A percentile compares a stretch with the other conserved stretches of the same genome.
Conservation (phyloP, 2,329 filamentous ascomycete species). For the Penicillium concentricum region DNA sequence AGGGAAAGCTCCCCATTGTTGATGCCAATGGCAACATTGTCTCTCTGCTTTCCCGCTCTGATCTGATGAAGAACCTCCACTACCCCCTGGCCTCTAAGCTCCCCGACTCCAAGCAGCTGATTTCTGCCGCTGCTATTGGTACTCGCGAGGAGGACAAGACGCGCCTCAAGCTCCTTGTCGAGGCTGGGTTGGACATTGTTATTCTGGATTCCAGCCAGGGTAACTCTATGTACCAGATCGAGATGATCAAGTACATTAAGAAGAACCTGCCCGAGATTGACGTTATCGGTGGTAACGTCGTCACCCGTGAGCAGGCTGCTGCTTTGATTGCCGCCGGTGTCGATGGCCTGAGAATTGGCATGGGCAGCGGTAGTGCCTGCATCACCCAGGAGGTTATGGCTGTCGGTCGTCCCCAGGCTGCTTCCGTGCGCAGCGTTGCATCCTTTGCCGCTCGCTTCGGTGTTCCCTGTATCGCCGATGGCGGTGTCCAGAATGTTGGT, state of each 20-base stretch:
- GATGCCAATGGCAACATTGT: conserved; percentile 81
- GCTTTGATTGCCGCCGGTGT: conserved; percentile 87
- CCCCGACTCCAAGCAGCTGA: conserved; percentile 93
- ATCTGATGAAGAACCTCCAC: conserved; percentile 97
- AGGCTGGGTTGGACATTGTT: conserved; percentile 92
- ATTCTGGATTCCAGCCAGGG: conserved; percentile 95
- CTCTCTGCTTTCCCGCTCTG: conserved; percentile 88
- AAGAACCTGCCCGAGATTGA: conserved; percentile 79
- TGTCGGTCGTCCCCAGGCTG: conserved; percentile 92
- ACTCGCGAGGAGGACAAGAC: conserved; percentile 90
- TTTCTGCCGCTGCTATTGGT: conserved; percentile 92
- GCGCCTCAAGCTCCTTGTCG: conserved; percentile 81
- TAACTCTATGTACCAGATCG: conserved; percentile 97
- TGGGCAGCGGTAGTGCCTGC: conserved; percentile 97
- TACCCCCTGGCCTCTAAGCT: conserved; percentile 96
- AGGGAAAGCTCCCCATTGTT: conserved; percentile 94
- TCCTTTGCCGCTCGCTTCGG: conserved; percentile 89
- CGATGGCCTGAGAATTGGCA: conserved; percentile 95
- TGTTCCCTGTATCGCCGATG: conserved; percentile 96
- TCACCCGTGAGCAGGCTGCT: conserved; percentile 95
- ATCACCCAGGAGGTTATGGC: conserved; percentile 99
- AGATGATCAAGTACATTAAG: conserved; percentile 98
- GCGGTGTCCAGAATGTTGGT: conserved; percentile 96
- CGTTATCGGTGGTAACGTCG: conserved; percentile 97
- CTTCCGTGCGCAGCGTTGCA: conserved; percentile 85